Evolutionary conservation across 805 yeast genomes (phyloP), one percentile per base, ranked within the genome.

Genomic region (Komagataella kurtzmanii): DNA sequence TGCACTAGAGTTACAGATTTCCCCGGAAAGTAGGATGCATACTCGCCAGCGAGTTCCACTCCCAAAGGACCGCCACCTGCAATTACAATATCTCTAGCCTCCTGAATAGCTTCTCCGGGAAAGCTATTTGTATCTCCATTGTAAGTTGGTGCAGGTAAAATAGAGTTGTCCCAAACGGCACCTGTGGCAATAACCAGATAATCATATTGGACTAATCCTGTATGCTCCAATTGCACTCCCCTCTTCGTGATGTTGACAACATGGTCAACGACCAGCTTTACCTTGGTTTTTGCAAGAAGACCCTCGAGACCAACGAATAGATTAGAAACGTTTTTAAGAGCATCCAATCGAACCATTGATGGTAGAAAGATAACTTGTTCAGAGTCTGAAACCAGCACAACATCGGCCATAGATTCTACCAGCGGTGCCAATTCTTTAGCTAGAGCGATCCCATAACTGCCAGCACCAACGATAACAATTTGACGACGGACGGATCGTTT

Each of bases 41-140:
- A 24, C 50, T 68, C 71, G 40, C 72, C 72, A 8, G 57, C 60
- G 2, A 66, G 43, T 52, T 67, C 71, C 18, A 54, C 54, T 36
- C 63, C 67, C 19, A 56, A 57, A 50, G 59, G 57, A 1, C 70
- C 71, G 18, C 67, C 70, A 44, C 71, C 71, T 17, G 65, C 54
- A 19, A 67, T 51, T 2, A 59, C 63, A 17, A 65, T 58, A 24
- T 60, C 52, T 23, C 59, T 57, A 1, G 67, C 64, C 4, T 49
- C 46, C 14, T 53, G 54, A 8, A 65, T 49, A 47, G 52, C 49
- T 5, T 56, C 53, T n/a, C 49, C 51, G 24, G 56, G 55, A 6
- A 49, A 36, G 7, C 50, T 51, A 30, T 30, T 10, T 30, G 40
- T 5, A 14, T 30, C 40, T 12, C 40, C 40, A 30, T 30, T 30